Conservation (phyloP, 2,329 filamentous ascomycete genomes). For the Fusarium miscanthi region DNA sequence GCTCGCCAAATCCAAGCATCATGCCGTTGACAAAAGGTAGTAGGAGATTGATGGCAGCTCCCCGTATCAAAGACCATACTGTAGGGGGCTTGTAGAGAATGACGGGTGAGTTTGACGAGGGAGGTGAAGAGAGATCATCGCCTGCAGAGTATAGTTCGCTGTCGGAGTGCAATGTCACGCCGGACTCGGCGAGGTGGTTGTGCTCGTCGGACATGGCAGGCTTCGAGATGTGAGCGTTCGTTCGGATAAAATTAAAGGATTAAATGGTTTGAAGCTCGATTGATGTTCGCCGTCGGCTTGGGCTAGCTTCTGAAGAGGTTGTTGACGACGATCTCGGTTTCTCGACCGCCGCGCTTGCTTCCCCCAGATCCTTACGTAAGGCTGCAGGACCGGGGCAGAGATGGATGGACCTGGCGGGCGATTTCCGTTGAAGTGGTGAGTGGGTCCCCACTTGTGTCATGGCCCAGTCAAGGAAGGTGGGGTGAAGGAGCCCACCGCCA, state of each 20-base stretch:
- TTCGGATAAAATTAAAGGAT: not conserved
- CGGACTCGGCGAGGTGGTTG: conserved; percentile 74
- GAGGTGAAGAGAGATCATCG: conserved; percentile 71
- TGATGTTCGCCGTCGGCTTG: not conserved
- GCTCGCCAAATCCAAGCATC: conserved; percentile 97
- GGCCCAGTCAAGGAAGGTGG: conserved; percentile 24
- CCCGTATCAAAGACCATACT: conserved; percentile 84
- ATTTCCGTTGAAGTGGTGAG: conserved; percentile 24
- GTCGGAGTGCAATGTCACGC: conserved; percentile 83
- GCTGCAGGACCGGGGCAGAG: conserved; percentile 32
- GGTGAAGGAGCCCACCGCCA: conserved; percentile 38
- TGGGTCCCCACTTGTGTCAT: conserved; percentile 41
- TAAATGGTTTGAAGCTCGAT: not conserved
- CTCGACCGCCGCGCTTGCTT: conserved; percentile 12
- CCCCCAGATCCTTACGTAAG: conserved; percentile 45
- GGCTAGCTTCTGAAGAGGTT: conserved; percentile 29
- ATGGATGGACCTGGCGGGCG: not conserved
- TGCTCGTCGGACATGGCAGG: conserved; percentile 63
- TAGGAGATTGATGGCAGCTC: conserved; percentile 94
- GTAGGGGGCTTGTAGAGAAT: conserved; percentile 92
- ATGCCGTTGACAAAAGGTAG: conserved; percentile 96
- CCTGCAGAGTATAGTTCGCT: conserved; percentile 79
- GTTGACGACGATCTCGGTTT: conserved; percentile 39
- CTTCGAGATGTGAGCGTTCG: not conserved
- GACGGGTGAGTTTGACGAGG: conserved; percentile 73